Percentiles rank a stretch among this genome's conserved stretches.
Evolutionary conservation across 768 basidiomycete genomes (phyloP).

Genomic region (Gyrodon lividus): DNA sequence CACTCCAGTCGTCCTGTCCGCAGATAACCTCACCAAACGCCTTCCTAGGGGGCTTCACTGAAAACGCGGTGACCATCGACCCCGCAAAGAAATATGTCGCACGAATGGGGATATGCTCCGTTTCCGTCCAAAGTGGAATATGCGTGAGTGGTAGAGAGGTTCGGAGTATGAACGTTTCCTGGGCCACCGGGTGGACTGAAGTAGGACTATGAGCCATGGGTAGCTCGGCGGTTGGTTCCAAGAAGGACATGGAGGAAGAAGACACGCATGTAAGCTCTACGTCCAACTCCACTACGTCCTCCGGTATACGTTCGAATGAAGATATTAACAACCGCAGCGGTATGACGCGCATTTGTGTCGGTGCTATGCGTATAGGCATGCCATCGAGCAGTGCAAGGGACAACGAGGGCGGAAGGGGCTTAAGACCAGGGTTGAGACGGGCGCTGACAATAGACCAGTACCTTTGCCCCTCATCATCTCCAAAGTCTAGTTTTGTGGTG

Average conservation of each 20-base stretch:
- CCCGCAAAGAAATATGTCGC: slow-evolving; percentile 58
- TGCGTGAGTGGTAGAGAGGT: slow-evolving; percentile 48
- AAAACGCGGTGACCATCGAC: slow-evolving; percentile 56
- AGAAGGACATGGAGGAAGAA: background rate
- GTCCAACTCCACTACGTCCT: slow-evolving; percentile 34
- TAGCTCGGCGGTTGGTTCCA: background rate
- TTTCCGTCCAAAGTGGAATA: slow-evolving; percentile 38
- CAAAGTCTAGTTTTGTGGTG: background rate
- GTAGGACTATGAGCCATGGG: background rate
- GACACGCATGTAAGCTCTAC: slow-evolving; percentile 38
- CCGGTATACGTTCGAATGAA: slow-evolving; percentile 28
- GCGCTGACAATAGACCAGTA: slow-evolving; percentile 53
- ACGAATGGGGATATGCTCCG: slow-evolving; percentile 39
- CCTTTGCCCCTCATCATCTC: slow-evolving; percentile 21
- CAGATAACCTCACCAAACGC: slow-evolving; percentile 18
- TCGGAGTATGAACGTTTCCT: slow-evolving; percentile 24
- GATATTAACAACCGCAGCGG: slow-evolving; percentile 50
- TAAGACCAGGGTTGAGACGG: slow-evolving; percentile 1
- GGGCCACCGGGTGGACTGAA: background rate
- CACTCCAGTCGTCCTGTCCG: background rate
- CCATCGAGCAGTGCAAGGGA: slow-evolving; percentile 15
- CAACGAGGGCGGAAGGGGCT: slow-evolving; percentile 14
- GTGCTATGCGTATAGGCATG: slow-evolving; percentile 43
- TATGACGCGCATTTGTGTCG: slow-evolving; percentile 61
- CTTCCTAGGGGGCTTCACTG: slow-evolving; percentile 54